phyloP scores from a whole-genome alignment of 805 yeast species.

The Teunomyces pallodes region DNA sequence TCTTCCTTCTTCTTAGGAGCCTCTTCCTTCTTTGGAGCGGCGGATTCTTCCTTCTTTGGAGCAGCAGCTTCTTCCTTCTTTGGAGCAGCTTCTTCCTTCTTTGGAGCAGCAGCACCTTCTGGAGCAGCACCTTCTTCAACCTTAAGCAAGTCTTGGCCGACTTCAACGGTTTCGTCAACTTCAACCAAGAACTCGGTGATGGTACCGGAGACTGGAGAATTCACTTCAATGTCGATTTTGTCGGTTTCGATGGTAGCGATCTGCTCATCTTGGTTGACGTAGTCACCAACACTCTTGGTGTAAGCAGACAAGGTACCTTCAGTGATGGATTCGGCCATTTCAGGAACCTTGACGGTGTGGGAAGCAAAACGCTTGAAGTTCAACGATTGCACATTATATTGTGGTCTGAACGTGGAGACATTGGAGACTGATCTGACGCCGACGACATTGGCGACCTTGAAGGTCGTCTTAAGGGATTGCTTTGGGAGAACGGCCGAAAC shows the following conservation, averaged over 20 bases:
- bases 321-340: slow-evolving; percentile 97
- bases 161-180: slow-evolving; percentile 91
- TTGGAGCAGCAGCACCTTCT: slow-evolving; percentile 49
- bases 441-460: slow-evolving; percentile 12
- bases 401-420: slow-evolving; percentile 8
- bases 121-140: slow-evolving; percentile 80
- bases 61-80: slow-evolving; percentile 16
- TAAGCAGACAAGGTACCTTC: slow-evolving; percentile 85
- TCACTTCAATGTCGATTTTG: slow-evolving; percentile 95
- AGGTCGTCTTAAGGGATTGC: slow-evolving; percentile 7
- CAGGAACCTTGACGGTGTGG: slow-evolving; percentile 81
- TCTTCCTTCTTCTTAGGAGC: slow-evolving; percentile 5
- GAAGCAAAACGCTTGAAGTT: slow-evolving; percentile 38
- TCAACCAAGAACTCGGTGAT: slow-evolving; percentile 76
- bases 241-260: slow-evolving; percentile 98
- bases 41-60: slow-evolving; percentile 13
- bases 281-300: slow-evolving; percentile 81
- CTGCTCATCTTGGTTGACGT: slow-evolving; percentile 79
- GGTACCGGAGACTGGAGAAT: slow-evolving; percentile 90
- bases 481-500: slow-evolving; percentile 17
- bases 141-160: slow-evolving; percentile 88
- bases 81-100: slow-evolving; percentile 29
- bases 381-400: slow-evolving; percentile 10
- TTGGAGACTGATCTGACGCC: slow-evolving; percentile 18
- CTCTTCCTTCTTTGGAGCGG: slow-evolving; percentile 13